Evolutionary conservation across 78 protist species (phyloP), one percentile per base, ranked within the genome.

Genomic region (Dictyostelium citrinum): DNA sequence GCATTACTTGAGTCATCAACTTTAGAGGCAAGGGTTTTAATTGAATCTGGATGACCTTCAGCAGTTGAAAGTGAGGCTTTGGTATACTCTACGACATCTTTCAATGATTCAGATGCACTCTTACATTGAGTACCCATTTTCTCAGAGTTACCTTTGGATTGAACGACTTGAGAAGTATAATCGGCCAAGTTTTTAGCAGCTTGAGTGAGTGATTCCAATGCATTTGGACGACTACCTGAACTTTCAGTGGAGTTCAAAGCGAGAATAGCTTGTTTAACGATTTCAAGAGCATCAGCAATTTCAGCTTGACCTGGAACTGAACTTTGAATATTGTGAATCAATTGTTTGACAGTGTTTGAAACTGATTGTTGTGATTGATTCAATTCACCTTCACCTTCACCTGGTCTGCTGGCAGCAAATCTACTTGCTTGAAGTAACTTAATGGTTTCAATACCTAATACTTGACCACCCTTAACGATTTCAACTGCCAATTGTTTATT

Each of bases 241-340:
- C 68, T 17, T 14, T 86, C 92, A 16, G 39, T 31, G 1, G 58
- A 33, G 46, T 86, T 86, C 9, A 86, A 51, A 43, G 46, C 35
- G 12, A 86, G 41, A 35, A 86, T 86, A 22, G 83, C 80, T 37
- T 75, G 46, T 68, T 86, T 86, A 27, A 86, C 81, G 12, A 76
- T 75, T 45, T 86, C 92, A n/a, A 76, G 37, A 17, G 92, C 92
- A 24, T 86, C 92, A 16, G 79, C 92, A 68, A 90, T 77, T 31
- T 90, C 95, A 80, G 95, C 91, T 80, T 83, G 95, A 83, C 90
- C 90, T 90, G 95, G 90, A 2, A 82, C 85, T 12, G 95, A 81
- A 0, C 79, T 60, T 77, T 86, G 92, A 68, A 86, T 86, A 33
- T 82, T 61, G 35, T 86, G 33, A 29, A 86, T 77, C 41, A 86